Conservation (phyloP, 495 filamentous ascomycete species). For the Annulohypoxylon moriforme region DNA sequence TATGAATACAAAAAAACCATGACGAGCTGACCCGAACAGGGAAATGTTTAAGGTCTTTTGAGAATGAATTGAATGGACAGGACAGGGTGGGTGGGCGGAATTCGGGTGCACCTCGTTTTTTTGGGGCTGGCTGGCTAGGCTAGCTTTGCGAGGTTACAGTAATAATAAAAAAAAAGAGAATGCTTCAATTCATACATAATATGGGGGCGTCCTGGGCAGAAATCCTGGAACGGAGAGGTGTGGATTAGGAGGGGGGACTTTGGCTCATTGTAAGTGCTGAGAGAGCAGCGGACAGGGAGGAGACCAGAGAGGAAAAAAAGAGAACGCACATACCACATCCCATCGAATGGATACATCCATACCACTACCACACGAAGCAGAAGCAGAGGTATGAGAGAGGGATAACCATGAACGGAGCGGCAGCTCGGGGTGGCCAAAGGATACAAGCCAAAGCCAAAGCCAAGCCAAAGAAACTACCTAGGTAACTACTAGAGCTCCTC, state of each 20-base stretch:
- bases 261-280: conserved; percentile 20
- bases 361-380: conserved; percentile 12
- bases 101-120: conserved; percentile 43
- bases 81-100: conserved; percentile 41
- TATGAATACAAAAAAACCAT: conserved; percentile 44
- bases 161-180: conserved; percentile 42
- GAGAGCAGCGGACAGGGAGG: background rate
- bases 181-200: conserved; percentile 40
- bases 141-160: conserved; percentile 45
- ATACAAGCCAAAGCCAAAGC: background rate
- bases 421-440: conserved; percentile 21
- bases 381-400: conserved; percentile 9
- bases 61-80: conserved; percentile 44
- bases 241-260: conserved; percentile 19
- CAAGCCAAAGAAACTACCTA: background rate
- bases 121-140: conserved; percentile 43
- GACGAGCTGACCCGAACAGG: conserved; percentile 45
- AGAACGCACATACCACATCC: conserved; percentile 7
- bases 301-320: background rate
- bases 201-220: conserved; percentile 40
- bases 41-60: conserved; percentile 43
- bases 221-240: conserved; percentile 40
- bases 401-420: conserved; percentile 23
- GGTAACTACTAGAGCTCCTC: conserved; percentile 5
- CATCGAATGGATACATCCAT: background rate